Evolutionary conservation across 768 basidiomycete species (phyloP), one percentile per base, ranked within the genome.

Genomic region (Russula lepida): DNA sequence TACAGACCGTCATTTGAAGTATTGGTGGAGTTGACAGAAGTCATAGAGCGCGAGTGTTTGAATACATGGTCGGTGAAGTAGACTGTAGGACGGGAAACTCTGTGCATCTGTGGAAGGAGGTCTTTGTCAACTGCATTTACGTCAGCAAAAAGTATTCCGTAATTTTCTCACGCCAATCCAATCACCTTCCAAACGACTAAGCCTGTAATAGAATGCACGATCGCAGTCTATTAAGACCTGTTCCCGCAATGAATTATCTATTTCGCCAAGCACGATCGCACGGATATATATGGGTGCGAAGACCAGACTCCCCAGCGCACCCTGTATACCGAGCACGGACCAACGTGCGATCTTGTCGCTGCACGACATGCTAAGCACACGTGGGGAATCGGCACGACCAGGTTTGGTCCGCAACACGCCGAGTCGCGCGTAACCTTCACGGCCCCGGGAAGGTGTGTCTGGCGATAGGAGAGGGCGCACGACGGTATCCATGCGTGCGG

Each of bases 341-440:
- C 94, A 98, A 5, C 81, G 74, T 0, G 92, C 92, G 44, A 98
- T 86, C 73, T 98, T 98, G 71, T 98, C 95, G 66, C 89, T 92
- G 73, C 95, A 98, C 0, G 93, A 92, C 86, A 97, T 90, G 68
- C 82, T 91, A 0, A 81, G 70, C 1, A 95, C 92, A 0, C 84
- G 84, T 0, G 85, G 85, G 0, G 93, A 87, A 69, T 98, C 95
- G 0, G 91, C 88, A 55, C 95, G 84, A 2, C 93, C 95, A 6
- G 95, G 95, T 69, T 98, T 98, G 0, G 95, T 97, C 33, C 95
- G 88, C 48, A 98, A 74, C 9, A 88, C 85, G 6, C 91, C 88
- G 23, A 84, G 74, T 19, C 85, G 76, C 5, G 81, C 67, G 71
- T 95, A 98, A 55, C 89, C 84, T 67, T 89, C 84, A 21, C 95